Percentiles rank a stretch among this genome's conserved stretches.
These are phyloP conservation scores for Nepenthes mirabilis DNA, from an alignment of 148 eudicot species.

Conservation along the genomic window DNA sequence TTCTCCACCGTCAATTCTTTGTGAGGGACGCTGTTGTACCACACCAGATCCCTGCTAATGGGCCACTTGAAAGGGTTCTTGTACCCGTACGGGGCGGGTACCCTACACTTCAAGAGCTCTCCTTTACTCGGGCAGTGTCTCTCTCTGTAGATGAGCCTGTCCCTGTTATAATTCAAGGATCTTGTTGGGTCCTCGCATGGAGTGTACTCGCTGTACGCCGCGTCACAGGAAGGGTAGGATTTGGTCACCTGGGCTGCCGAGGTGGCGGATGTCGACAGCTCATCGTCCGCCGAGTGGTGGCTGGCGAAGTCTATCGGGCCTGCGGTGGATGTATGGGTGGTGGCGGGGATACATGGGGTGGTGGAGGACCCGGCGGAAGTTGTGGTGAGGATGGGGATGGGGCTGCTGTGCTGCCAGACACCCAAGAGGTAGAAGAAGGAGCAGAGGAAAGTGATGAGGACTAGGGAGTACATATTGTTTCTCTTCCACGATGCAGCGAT, in stretches of 20 bases:
- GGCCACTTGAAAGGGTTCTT: conserved; percentile 1
- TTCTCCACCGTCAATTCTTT: not conserved
- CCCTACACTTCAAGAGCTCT: not conserved
- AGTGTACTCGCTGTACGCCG: conserved; percentile 46
- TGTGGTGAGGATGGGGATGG: conserved; percentile 11
- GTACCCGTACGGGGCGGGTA: not conserved
- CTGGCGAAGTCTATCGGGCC: conserved; percentile 29
- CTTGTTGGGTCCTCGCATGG: conserved; percentile 52
- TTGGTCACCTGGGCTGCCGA: not conserved
- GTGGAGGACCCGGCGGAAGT: conserved; percentile 11
- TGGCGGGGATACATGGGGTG: not conserved
- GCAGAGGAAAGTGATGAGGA: not conserved
- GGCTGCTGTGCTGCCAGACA: conserved; percentile 18
- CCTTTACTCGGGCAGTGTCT: not conserved
- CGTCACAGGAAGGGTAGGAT: conserved; percentile 31
- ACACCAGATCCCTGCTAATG: not conserved
- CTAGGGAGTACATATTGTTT: conserved; percentile 4
- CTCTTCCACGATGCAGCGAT: conserved; percentile 16
- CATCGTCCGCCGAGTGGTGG: conserved; percentile 29
- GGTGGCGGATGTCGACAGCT: not conserved
- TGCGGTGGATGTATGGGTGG: not conserved
- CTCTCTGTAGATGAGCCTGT: conserved; percentile 7
- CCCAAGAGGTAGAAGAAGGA: conserved; percentile 39
- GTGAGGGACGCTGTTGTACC: not conserved
- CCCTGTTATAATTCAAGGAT: conserved; percentile 29